Evolutionary conservation across 352 stramenopile genomes (phyloP).

Genomic region (Pythium vanterpoolii): DNA sequence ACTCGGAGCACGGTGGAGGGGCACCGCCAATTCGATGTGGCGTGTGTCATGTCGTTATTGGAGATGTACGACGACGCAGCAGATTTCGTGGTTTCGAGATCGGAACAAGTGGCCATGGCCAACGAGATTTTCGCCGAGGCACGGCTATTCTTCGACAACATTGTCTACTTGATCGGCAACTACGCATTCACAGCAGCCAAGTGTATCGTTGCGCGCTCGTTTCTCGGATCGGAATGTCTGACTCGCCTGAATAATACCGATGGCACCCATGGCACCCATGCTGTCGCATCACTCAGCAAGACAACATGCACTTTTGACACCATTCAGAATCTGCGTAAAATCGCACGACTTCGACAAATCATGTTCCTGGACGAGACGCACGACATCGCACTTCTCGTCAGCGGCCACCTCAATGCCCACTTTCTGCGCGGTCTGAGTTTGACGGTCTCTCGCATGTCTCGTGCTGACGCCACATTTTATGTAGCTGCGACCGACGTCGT

Average conservation of each 20-base stretch:
- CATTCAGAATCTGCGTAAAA: neutral
- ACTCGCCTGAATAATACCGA: no score
- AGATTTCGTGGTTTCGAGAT: slow-evolving; percentile 36
- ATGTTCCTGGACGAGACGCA: slow-evolving; percentile 59
- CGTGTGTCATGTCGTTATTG: slow-evolving; percentile 43
- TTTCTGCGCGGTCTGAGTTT: slow-evolving; percentile 57
- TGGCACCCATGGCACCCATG: neutral
- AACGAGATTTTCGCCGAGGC: slow-evolving; percentile 84
- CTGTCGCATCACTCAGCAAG: slow-evolving; percentile 10
- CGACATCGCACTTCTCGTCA: slow-evolving; percentile 55
- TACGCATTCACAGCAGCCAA: slow-evolving; percentile 68
- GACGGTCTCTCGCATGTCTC: slow-evolving; percentile 50
- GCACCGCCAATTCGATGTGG: neutral
- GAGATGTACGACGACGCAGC: slow-evolving; percentile 88
- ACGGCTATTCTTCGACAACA: slow-evolving; percentile 76
- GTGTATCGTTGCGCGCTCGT: slow-evolving; percentile 21
- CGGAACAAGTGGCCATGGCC: slow-evolving; percentile 69
- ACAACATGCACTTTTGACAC: neutral
- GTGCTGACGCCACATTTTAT: slow-evolving; percentile 45
- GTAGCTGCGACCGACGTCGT: slow-evolving; percentile 30
- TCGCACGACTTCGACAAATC: slow-evolving; percentile 24
- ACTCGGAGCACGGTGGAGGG: slow-evolving; percentile 33
- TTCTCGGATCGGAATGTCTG: slow-evolving; percentile 8
- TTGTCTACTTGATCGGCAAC: slow-evolving; percentile 64
- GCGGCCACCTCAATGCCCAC: slow-evolving; percentile 44